Percentiles rank a stretch among this genome's conserved stretches.
phyloP scores from a whole-genome alignment of 1,284 basidiomycete genomes.

The Calocybe gambosa region DNA sequence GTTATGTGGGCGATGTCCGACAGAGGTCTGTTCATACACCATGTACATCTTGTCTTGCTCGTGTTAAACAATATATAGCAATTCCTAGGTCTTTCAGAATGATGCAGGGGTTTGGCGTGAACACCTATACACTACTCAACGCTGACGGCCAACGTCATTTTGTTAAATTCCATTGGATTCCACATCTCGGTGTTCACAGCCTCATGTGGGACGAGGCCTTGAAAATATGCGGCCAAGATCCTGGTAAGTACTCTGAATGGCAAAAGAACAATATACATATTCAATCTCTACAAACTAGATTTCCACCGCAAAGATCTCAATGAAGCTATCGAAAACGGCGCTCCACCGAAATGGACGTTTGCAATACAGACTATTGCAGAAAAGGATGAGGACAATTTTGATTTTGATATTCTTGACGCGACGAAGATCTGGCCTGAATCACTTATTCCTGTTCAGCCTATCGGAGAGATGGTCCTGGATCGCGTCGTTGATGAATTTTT shows the following conservation, averaged over 20 bases:
- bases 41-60: neutral
- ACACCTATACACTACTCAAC: conserved; percentile 74
- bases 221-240: conserved; percentile 77
- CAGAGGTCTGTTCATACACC: conserved; percentile 33
- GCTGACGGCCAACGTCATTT: conserved; percentile 61
- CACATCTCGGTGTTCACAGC: conserved; percentile 76
- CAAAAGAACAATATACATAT: no score
- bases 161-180: conserved; percentile 83
- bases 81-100: conserved; percentile 77
- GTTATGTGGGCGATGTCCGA: conserved; percentile 82
- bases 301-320: conserved; percentile 78
- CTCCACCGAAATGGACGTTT: conserved; percentile 70
- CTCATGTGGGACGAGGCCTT: conserved; percentile 85
- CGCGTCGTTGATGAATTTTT: conserved; percentile 71
- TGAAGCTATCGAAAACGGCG: conserved; percentile 68
- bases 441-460: conserved; percentile 64
- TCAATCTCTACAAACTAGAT: conserved; percentile 31
- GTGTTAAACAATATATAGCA: conserved; percentile 13
- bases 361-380: conserved; percentile 71
- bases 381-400: conserved; percentile 63
- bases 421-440: conserved; percentile 84
- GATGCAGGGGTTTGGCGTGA: conserved; percentile 86
- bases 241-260: conserved; percentile 35
- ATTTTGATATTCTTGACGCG: conserved; percentile 81
- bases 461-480: conserved; percentile 74